Conservation (phyloP, 139 green algal species). For the Chloropicon primus region DNA sequence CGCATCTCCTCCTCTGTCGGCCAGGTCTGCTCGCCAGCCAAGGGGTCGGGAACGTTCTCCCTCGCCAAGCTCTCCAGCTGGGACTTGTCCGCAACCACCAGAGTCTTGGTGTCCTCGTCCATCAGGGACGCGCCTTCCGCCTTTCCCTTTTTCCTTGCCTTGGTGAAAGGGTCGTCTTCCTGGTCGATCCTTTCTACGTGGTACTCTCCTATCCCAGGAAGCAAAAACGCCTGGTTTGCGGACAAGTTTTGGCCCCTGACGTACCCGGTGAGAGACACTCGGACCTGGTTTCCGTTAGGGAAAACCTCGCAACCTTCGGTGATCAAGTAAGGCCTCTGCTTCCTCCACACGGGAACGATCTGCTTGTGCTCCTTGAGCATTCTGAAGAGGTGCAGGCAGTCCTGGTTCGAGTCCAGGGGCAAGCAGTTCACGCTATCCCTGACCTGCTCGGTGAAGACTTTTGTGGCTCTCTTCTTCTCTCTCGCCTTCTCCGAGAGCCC, state of each 20-base stretch:
- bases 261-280: conserved; percentile 43
- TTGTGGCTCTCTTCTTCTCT: background rate
- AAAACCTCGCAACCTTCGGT: conserved; percentile 35
- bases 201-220: conserved; percentile 66
- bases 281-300: conserved; percentile 12
- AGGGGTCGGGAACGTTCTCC: conserved; percentile 44
- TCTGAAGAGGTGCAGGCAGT: background rate
- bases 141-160: conserved; percentile 1
- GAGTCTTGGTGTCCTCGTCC: conserved; percentile 12
- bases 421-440: background rate
- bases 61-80: conserved; percentile 38
- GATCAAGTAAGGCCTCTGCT: conserved; percentile 49
- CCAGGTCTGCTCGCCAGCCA: conserved; percentile 78
- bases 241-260: conserved; percentile 47
- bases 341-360: conserved; percentile 48
- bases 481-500: background rate
- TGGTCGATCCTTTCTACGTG: conserved; percentile 45
- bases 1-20: conserved; percentile 69
- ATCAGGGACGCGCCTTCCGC: conserved; percentile 1
- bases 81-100: conserved; percentile 29
- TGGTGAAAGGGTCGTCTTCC: conserved; percentile 15
- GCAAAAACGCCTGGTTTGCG: conserved; percentile 56
- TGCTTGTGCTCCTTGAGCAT: background rate
- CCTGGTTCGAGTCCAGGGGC: background rate
- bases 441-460: background rate